Evolutionary conservation across 2,329 filamentous ascomycete species (phyloP), one percentile per base, ranked within the genome.

Genomic region (Fusarium subglutinans): DNA sequence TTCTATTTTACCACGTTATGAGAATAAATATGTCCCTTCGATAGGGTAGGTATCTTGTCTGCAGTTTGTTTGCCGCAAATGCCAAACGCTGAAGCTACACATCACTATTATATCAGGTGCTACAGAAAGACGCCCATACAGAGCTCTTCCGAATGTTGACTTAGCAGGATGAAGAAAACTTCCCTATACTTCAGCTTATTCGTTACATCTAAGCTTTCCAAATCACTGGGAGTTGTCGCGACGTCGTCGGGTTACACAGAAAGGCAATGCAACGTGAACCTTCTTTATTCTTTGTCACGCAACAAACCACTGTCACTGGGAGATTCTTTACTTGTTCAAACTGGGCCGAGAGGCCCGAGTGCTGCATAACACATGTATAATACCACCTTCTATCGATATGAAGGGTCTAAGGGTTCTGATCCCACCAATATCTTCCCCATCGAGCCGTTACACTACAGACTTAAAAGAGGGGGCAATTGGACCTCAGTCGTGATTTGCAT

Each of bases 61-160:
- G 11, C 22, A 5, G 13, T 13, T 17, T 33, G 5, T 17, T 17
- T 17, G 3, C 14, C 30, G 12, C 11, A 30, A 30, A 30, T 30
- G 11, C 30, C 30, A 30, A 11, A 11, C 4, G 30, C 12, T 30
- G 30, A 30, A 30, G 30, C 30, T 30, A 30, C 11, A 30, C 12
- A 30, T 12, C 11, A 30, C 12, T 30, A 30, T 30, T n/a, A 30
- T 30, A 30, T 30, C 2, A 12, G 4, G 30, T 30, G 11, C 12
- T 12, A 30, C 30, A 12, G 4, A 4, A 30, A 30, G 30, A 30
- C 30, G 30, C 30, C 12, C 4, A n/a, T 12, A 12, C 3, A 30
- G 4, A 12, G 6, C 5, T 8, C 6, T 14, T 51, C 6, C 3
- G 0, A n/a, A 17, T 33, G 8, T 18, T 33, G 0, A 10, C 2